These are phyloP conservation scores for Penicillium paneum DNA, from an alignment of 2,329 filamentous ascomycete species.

Conservation along the genomic window DNA sequence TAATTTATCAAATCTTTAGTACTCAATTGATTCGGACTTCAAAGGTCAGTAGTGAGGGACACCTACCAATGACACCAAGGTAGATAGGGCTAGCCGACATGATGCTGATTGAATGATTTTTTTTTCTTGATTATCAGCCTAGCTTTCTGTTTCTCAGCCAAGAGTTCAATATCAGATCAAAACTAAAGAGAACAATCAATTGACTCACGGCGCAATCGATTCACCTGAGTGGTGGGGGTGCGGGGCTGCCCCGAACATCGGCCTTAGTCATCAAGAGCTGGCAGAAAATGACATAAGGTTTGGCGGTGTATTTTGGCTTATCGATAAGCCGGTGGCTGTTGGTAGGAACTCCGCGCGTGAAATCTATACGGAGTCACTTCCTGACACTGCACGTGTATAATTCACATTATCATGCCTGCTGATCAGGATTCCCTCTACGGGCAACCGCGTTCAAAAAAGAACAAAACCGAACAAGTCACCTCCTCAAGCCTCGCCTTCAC, in stretches of 20 bases:
- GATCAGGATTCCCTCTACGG: conserved; percentile 63
- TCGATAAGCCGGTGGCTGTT: conserved; percentile 1
- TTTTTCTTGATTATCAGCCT: not conserved
- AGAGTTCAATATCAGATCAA: not conserved
- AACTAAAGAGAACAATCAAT: not conserved
- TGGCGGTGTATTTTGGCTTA: conserved; percentile 4
- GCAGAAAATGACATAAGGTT: not conserved
- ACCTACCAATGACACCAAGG: conserved; percentile 43
- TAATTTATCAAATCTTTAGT: conserved; percentile 36
- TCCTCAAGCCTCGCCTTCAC: conserved; percentile 79
- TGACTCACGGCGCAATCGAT: conserved; percentile 11
- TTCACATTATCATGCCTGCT: conserved; percentile 11
- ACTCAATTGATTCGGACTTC: not conserved
- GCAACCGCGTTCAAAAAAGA: conserved; percentile 60
- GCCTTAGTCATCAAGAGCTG: not conserved
- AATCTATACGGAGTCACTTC: not conserved
- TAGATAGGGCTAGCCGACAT: conserved; percentile 39
- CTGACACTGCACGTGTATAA: not conserved
- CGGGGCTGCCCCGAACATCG: conserved; percentile 10
- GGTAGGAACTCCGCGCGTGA: not conserved
- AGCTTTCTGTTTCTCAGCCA: conserved; percentile 13
- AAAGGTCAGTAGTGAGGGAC: conserved; percentile 3
- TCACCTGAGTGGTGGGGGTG: conserved; percentile 7
- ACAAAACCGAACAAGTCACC: conserved; percentile 54
- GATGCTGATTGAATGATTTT: conserved; percentile 9